Base-by-base conservation (phyloP, 768 basidiomycete genomes). In the Phlebiopsis gigantea region DNA sequence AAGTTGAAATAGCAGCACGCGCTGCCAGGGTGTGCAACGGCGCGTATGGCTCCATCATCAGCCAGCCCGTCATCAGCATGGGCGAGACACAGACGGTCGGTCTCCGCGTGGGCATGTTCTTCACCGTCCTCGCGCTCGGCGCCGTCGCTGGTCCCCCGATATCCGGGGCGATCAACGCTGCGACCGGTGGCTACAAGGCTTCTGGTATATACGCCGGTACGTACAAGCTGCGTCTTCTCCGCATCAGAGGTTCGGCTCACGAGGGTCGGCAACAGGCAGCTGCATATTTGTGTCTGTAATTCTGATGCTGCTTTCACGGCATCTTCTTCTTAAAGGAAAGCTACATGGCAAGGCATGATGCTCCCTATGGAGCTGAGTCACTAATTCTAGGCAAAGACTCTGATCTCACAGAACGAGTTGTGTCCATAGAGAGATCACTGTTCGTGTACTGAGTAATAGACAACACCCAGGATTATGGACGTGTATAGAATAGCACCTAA, bases 111-210 rank as follows among this genome's bases (percentile, higher is more conserved):
- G 88, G 88, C 5, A 82, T 88, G 75, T 80, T 79, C 58, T 73
- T 85, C 67, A 84, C 77, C 28, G 74, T 86, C 49, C 57, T 81
- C 22, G 77, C 87, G 0, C 39, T 88, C 17, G 86, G 85, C 9
- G 84, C 84, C 0, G 72, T 90, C 3, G 76, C 75, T 0, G 88
- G 88, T 0, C 85, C 86, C 2, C 88, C 88, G 0, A 85, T 89
- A 57, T 86, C 86, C 6, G 88, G 88, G 0, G 83, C 83, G 0
- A 86, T 90, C 61, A 76, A 78, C 52, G 66, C 65, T 0, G 73
- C 77, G 0, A 79, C 83, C 1, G 78, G 77, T 6, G 75, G 76
- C 0, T 91, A 81, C 62, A 71, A 75, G 44, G 73, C 63, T 1
- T 81, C 54, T n/a, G 60, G 60, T 4, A 54, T 54, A 19, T 61